Percentiles rank a stretch among this genome's conserved stretches.
These are phyloP conservation scores for Exophiala alcalophila DNA, from an alignment of 2,329 filamentous ascomycete genomes.

Conservation along the genomic window DNA sequence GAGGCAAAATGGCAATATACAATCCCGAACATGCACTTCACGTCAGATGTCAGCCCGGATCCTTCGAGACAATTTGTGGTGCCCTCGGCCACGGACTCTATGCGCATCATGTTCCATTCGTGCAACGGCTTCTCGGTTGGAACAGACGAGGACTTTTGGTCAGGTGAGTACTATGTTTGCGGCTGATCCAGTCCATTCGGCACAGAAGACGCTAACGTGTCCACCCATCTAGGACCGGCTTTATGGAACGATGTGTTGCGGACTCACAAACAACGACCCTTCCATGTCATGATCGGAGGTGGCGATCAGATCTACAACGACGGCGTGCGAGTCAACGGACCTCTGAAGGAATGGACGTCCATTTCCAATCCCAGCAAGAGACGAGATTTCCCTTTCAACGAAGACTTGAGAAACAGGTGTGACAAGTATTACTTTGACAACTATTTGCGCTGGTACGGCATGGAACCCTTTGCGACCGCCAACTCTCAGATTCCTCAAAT, in stretches of 20 bases:
- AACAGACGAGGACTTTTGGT: constrained; percentile 61
- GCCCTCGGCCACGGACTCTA: constrained; percentile 59
- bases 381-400: constrained; percentile 61
- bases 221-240: constrained; percentile 46
- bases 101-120: constrained; percentile 68
- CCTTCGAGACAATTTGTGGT: constrained; percentile 52
- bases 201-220: constrained; percentile 6
- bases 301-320: constrained; percentile 82
- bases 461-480: constrained; percentile 58
- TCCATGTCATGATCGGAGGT: constrained; percentile 76
- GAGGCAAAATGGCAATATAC: constrained; percentile 79
- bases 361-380: constrained; percentile 61
- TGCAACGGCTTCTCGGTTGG: constrained; percentile 68
- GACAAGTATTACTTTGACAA: constrained; percentile 63
- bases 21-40: constrained; percentile 64
- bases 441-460: constrained; percentile 67
- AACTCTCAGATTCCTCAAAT: constrained; percentile 63
- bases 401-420: constrained; percentile 58
- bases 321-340: constrained; percentile 79
- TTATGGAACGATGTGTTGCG: constrained; percentile 65
- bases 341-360: constrained; percentile 64
- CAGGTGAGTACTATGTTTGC: constrained; percentile 32
- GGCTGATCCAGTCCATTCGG: too few relatives aligned
- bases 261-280: constrained; percentile 57
- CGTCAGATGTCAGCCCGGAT: constrained; percentile 53